Conservation (phyloP, 2,329 filamentous ascomycete species). For the Talaromyces marneffei region DNA sequence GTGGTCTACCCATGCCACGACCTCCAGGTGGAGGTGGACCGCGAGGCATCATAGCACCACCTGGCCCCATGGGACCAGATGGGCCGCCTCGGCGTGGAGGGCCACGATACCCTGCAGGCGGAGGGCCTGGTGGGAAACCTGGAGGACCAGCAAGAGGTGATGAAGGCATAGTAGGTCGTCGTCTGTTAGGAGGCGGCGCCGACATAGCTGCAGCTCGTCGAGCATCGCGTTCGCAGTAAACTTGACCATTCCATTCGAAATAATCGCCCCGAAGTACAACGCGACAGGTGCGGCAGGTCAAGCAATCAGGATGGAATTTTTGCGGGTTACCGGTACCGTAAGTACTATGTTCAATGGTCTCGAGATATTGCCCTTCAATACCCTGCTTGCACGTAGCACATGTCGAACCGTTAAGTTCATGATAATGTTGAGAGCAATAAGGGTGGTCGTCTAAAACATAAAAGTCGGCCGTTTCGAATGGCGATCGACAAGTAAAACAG, state of each 20-base stretch:
- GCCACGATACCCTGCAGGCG: slow-evolving; percentile 17
- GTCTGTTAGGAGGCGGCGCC: slow-evolving; percentile 29
- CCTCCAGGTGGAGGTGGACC: slow-evolving; percentile 20
- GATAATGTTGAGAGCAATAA: slow-evolving; percentile 89
- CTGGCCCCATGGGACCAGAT: slow-evolving; percentile 17
- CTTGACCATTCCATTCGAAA: slow-evolving; percentile 74
- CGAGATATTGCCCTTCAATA: slow-evolving; percentile 90
- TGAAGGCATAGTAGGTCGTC: slow-evolving; percentile 28
- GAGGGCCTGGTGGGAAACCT: slow-evolving; percentile 21
- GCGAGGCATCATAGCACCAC: slow-evolving; percentile 12
- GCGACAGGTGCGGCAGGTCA: slow-evolving; percentile 71
- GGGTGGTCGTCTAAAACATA: slow-evolving; percentile 85
- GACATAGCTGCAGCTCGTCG: slow-evolving; percentile 48
- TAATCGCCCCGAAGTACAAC: slow-evolving; percentile 74
- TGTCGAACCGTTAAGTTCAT: slow-evolving; percentile 80
- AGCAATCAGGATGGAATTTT: slow-evolving; percentile 84
- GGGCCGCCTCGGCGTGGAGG: slow-evolving; percentile 24
- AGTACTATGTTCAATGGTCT: slow-evolving; percentile 55
- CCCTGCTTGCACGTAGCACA: slow-evolving; percentile 74
- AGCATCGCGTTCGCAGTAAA: slow-evolving; percentile 85
- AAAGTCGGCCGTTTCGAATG: slow-evolving; percentile 83
- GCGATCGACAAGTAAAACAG: slow-evolving; percentile 72
- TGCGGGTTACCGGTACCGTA: slow-evolving; percentile 26
- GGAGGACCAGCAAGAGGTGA: slow-evolving; percentile 30
- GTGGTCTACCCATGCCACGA: slow-evolving; percentile 20